Evolutionary conservation across 2,329 filamentous ascomycete genomes (phyloP), one percentile per base, ranked within the genome.

Genomic region (Claviceps cyperi): DNA sequence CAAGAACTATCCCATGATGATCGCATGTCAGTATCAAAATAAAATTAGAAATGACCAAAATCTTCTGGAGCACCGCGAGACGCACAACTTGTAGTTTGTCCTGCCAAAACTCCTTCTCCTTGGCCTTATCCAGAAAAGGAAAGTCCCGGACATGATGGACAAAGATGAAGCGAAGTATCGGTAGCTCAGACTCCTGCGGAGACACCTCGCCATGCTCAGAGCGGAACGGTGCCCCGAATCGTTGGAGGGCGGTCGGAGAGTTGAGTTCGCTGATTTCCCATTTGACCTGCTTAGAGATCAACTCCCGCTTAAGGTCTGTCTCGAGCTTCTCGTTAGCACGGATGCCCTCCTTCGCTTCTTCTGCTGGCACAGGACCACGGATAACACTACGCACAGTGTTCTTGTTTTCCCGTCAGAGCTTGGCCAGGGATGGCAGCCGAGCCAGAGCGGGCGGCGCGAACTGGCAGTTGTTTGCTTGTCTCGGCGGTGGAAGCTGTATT

Each of bases 51-150:
- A 32, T 22, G 37, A 36, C 35, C 40, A 49, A 32, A 32, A 32
- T 32, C 28, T 32, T 32, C 28, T 32, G 28, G 40, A 37, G 17
- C 38, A 32, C 28, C 28, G 28, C 28, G 37, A 22, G 43, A 81
- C 85, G 58, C 69, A 94, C 87, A 63, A 90, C 80, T 72, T 98
- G 92, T 53, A 98, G 73, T 66, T 94, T 97, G 64, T 97, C 89
- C 70, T 98, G 92, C 92, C 92, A 98, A 62, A 98, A 98, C 69
- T 98, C 92, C 76, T 97, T 95, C 76, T 98, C 92, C 62, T 81
- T 84, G 21, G 92, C 92, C 73, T 94, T 88, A 68, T 98, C 89
- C 55, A 98, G 78, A 63, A 98, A 98, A 1, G 92, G 92, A 60
- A 98, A 98, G 60, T 97, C 94, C 61, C 92, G 88, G 52, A 98